phyloP scores from a whole-genome alignment of 768 basidiomycete species.

The Pleurotus tuoliensis region DNA sequence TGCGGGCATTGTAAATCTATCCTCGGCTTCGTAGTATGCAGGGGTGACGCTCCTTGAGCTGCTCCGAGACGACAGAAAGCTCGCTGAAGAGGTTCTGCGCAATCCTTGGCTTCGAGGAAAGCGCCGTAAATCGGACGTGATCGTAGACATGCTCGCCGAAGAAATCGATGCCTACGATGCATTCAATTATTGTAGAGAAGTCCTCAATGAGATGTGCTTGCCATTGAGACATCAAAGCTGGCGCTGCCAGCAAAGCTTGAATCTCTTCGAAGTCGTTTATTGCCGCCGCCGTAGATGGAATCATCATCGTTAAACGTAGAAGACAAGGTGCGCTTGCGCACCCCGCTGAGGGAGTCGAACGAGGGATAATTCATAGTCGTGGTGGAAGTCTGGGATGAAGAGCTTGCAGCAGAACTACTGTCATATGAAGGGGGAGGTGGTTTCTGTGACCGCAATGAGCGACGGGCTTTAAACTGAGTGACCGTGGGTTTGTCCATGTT shows the following conservation, averaged over 20 bases:
- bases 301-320: background rate
- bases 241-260: background rate
- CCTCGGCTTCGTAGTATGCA: background rate
- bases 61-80: background rate
- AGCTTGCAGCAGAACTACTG: background rate
- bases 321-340: conserved; percentile 5
- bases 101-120: background rate
- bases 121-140: background rate
- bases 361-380: background rate
- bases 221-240: conserved; percentile 1
- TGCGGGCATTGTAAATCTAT: background rate
- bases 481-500: conserved; percentile 2
- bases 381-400: background rate
- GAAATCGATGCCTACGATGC: too few relatives aligned
- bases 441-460: background rate
- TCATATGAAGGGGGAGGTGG: background rate
- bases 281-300: background rate
- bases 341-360: background rate
- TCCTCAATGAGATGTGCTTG: background rate
- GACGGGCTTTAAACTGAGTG: background rate
- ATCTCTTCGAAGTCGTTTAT: conserved; percentile 5
- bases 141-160: too few relatives aligned
- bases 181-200: too few relatives aligned
- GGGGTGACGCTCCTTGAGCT: background rate
- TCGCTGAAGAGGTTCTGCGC: conserved; percentile 1